Percentiles rank a stretch among this genome's conserved stretches.
Conservation (phyloP, 2,329 filamentous ascomycete species). For the Aspergillus aculeatus region DNA sequence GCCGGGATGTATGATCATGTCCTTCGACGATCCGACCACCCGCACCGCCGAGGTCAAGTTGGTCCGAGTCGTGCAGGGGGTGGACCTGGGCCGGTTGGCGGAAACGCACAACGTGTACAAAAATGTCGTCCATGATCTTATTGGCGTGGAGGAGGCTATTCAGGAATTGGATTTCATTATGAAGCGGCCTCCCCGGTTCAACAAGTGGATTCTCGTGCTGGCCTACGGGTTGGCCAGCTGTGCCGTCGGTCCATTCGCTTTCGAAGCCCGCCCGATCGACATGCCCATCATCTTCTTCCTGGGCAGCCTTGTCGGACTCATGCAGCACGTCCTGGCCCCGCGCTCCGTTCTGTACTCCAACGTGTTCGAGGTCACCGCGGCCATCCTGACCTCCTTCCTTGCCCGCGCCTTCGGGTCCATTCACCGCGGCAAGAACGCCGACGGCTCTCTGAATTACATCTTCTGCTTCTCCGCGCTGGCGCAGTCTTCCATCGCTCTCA, state of each 20-base stretch:
- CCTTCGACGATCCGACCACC: constrained; percentile 61
- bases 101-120: constrained; percentile 48
- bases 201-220: constrained; percentile 55
- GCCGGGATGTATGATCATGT: constrained; percentile 49
- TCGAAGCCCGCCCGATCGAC: constrained; percentile 72
- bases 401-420: constrained; percentile 67
- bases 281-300: constrained; percentile 73
- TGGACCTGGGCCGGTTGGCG: constrained; percentile 42
- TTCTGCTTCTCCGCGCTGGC: constrained; percentile 72
- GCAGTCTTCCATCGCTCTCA: constrained; percentile 72
- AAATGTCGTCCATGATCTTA: constrained; percentile 45
- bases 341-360: constrained; percentile 66
- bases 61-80: constrained; percentile 38
- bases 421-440: constrained; percentile 30
- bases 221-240: constrained; percentile 74
- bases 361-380: constrained; percentile 62
- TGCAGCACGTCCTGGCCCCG: constrained; percentile 72
- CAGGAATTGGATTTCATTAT: constrained; percentile 53
- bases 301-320: constrained; percentile 67
- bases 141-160: constrained; percentile 43
- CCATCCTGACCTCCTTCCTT: constrained; percentile 65
- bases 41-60: constrained; percentile 47
- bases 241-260: constrained; percentile 74
- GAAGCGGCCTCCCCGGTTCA: constrained; percentile 54
- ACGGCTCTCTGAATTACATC: constrained; percentile 30